Percentiles rank a stretch among this genome's conserved stretches.
Evolutionary conservation across 148 eudicot genomes (phyloP).

Genomic region (Silene latifolia): DNA sequence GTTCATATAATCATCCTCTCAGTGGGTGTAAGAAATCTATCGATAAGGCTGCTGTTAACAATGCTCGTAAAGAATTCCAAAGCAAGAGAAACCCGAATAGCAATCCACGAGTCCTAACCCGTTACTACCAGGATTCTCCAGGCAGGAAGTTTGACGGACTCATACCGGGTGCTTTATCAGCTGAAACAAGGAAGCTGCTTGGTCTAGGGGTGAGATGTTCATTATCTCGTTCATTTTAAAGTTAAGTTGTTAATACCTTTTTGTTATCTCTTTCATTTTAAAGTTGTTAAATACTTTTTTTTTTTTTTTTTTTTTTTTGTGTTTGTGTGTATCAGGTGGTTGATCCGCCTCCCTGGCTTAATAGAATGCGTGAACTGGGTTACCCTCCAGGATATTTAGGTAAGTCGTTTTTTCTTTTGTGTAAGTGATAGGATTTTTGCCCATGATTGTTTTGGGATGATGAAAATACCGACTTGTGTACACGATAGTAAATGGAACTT

Average conservation of each 20-base stretch:
- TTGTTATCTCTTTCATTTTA: too few species aligned
- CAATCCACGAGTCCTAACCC: slow-evolving; percentile 35
- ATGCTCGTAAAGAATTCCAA: slow-evolving; percentile 40
- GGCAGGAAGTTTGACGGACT: slow-evolving; percentile 51
- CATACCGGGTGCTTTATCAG: slow-evolving; percentile 41
- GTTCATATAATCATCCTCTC: slow-evolving; percentile 48
- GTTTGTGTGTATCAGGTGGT: slow-evolving; percentile 35
- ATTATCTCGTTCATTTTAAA: neutral
- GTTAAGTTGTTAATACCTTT: neutral
- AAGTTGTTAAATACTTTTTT: too few species aligned
- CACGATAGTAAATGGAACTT: neutral
- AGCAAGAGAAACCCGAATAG: slow-evolving; percentile 32
- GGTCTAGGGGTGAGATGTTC: slow-evolving; percentile 41
- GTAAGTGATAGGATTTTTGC: too few species aligned
- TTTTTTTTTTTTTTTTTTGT: too few species aligned
- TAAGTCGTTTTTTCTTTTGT: too few species aligned
- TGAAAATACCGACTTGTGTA: neutral
- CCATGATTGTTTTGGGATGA: neutral
- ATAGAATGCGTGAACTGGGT: slow-evolving; percentile 59
- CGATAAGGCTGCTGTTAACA: slow-evolving; percentile 36
- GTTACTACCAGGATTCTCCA: slow-evolving; percentile 50
- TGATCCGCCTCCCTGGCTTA: slow-evolving; percentile 64
- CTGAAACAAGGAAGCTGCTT: slow-evolving; percentile 41
- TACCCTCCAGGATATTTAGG: slow-evolving; percentile 58
- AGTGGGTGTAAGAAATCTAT: slow-evolving; percentile 44